Base-by-base conservation (phyloP, 768 basidiomycete genomes). In the Pleurotus giganteus region DNA sequence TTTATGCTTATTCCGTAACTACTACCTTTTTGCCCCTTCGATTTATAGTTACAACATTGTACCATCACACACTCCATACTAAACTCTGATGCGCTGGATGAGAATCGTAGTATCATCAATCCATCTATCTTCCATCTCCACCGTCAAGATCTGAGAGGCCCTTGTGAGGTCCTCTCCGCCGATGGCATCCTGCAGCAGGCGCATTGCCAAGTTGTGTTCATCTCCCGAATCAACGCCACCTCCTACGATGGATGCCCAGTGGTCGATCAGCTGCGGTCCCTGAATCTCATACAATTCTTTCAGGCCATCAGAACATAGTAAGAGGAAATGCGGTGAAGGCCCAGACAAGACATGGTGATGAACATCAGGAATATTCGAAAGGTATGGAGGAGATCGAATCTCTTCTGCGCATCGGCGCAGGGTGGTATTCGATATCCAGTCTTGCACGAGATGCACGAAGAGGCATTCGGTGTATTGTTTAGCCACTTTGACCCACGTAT, bases 81-180 rank as follows among this genome's bases (percentile, higher is more conserved):
- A 44, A 63, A 71, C 50, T 74, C 78, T 41, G 77, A 79, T 37
- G 65, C 73, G 42, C 47, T 77, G 77, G 43, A 80, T 72, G 47
- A 77, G 55, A 43, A 80, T 69, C 29, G 76, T 75, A 28, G 71
- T 66, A 58, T 80, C 79, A 44, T 79, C 77, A 61, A 79, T 63
- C 74, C 76, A 79, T 44, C 70, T 66, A 36, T 66, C 67, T 43
- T 72, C 72, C 69, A 75, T 66, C 56, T 80, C 75, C 46, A 79
- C 61, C n/a, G 75, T 79, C 63, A 79, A 47, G 44, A 65, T 67
- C 50, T 67, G 69, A 34, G 76, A 80, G 53, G 74, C 71, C 24
- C 59, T 49, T 37, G 58, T 58, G 4, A 54, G 34, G 47, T 75
- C 69, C 17, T 64, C 63, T 15, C 75, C 73, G 13, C 79, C 78